Evolutionary conservation across 148 eudicot genomes (phyloP).

Genomic region (Rhododendron ferrugineum): DNA sequence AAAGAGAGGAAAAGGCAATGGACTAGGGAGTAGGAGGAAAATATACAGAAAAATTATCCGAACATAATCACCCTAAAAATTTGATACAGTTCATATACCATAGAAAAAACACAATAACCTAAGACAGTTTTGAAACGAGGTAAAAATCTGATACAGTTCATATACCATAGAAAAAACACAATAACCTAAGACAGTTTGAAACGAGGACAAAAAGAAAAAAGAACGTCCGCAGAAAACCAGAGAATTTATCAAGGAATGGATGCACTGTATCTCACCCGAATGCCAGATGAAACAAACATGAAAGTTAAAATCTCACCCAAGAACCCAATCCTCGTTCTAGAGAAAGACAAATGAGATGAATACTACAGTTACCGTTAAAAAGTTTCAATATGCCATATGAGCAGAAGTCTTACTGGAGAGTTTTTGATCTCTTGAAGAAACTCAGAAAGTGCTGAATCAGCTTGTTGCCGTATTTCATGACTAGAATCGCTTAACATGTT

Average conservation of each 20-base stretch:
- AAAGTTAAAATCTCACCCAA: not conserved
- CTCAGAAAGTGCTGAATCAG: slow-evolving; percentile 95
- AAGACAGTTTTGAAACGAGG: too few relatives aligned
- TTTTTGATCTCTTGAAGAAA: slow-evolving; percentile 97
- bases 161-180: not conserved
- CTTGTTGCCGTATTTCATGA: slow-evolving; percentile 98
- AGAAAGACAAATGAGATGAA: not conserved
- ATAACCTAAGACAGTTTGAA: not conserved
- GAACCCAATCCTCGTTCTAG: not conserved
- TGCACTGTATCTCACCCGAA: not conserved
- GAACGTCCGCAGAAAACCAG: not conserved
- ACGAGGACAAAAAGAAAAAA: not conserved
- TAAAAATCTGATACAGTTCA: not conserved
- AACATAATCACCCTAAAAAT: not conserved
- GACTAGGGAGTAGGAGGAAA: not conserved
- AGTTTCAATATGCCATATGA: not conserved
- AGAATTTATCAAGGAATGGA: not conserved
- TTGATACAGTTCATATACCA: not conserved
- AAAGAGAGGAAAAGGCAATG: not conserved
- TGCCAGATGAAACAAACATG: not conserved
- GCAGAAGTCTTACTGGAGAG: slow-evolving; percentile 69
- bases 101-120: not conserved
- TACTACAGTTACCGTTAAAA: not conserved
- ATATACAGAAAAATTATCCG: not conserved
- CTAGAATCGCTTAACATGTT: slow-evolving; percentile 96